phyloP scores from a whole-genome alignment of 495 filamentous ascomycete genomes.

The Penicillium nucicola region DNA sequence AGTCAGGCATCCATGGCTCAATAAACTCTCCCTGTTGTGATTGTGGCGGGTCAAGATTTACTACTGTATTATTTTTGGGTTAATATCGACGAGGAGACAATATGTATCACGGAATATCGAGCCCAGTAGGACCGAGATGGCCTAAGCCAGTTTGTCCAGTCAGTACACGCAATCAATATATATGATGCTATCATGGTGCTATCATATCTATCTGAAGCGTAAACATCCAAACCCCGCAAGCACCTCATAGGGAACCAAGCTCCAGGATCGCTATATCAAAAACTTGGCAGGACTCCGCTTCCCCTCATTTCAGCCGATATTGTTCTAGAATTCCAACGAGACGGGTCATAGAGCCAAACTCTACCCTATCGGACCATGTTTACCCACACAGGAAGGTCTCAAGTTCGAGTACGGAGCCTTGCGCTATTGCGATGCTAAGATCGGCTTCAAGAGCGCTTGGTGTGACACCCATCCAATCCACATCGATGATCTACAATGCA shows the following conservation, averaged over 20 bases:
- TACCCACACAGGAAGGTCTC: background rate
- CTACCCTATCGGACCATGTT: slow-evolving; percentile 2
- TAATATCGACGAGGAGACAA: too few relatives aligned
- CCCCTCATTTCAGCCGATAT: background rate
- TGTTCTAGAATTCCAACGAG: background rate
- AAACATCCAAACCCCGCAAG: background rate
- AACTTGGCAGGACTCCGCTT: background rate
- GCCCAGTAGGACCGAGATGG: too few relatives aligned
- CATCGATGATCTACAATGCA: slow-evolving; percentile 14
- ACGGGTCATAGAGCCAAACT: background rate
- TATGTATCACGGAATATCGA: too few relatives aligned
- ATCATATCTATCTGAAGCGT: background rate
- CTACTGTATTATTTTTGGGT: too few relatives aligned
- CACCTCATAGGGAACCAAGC: background rate
- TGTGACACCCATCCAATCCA: slow-evolving; percentile 14
- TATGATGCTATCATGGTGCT: too few relatives aligned
- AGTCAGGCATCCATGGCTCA: too few relatives aligned
- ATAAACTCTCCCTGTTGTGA: too few relatives aligned
- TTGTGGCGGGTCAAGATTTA: too few relatives aligned
- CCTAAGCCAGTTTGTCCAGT: too few relatives aligned
- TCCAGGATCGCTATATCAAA: background rate
- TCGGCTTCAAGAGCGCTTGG: background rate
- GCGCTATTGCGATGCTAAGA: background rate
- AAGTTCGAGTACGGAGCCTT: background rate
- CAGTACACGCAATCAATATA: too few relatives aligned